A percentile compares a stretch with the other conserved stretches of the same genome.
These are phyloP conservation scores for Starmerella roubikii DNA, from an alignment of 805 yeast species.

Conservation along the genomic window DNA sequence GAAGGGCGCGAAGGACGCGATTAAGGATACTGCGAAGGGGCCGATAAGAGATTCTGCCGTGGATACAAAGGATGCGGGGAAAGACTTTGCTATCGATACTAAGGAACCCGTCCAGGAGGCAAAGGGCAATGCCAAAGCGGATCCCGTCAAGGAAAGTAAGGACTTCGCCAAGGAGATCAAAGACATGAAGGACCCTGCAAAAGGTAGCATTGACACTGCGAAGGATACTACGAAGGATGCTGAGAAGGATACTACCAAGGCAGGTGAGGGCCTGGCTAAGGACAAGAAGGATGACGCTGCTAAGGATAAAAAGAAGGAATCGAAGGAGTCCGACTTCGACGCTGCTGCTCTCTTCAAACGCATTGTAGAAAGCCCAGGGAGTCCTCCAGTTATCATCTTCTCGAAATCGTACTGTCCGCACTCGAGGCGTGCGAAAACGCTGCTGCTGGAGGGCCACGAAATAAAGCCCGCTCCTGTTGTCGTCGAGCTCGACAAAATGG, in stretches of 20 bases:
- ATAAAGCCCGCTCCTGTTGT: constrained; percentile 59
- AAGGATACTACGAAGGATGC: neutral
- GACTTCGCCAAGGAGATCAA: neutral
- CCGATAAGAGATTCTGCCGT: neutral
- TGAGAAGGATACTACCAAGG: neutral
- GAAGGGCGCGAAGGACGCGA: too few species aligned
- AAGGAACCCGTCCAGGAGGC: neutral
- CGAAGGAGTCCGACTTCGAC: constrained; percentile 6
- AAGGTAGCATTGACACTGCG: neutral
- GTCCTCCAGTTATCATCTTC: constrained; percentile 31
- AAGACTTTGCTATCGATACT: neutral
- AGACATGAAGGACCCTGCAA: neutral
- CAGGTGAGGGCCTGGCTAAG: neutral
- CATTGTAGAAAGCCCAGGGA: constrained; percentile 2
- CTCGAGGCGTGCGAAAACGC: constrained; percentile 54
- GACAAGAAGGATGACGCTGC: neutral
- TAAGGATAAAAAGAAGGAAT: too few species aligned
- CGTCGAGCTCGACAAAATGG: constrained; percentile 73
- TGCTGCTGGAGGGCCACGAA: constrained; percentile 48
- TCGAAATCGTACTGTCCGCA: constrained; percentile 56
- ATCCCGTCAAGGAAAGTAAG: neutral
- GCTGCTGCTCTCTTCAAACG: constrained; percentile 6
- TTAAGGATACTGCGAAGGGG: neutral
- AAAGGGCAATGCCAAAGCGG: neutral
- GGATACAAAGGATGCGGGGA: neutral